phyloP scores from a whole-genome alignment of 106 monocot genomes.

The Allium cepa region DNA sequence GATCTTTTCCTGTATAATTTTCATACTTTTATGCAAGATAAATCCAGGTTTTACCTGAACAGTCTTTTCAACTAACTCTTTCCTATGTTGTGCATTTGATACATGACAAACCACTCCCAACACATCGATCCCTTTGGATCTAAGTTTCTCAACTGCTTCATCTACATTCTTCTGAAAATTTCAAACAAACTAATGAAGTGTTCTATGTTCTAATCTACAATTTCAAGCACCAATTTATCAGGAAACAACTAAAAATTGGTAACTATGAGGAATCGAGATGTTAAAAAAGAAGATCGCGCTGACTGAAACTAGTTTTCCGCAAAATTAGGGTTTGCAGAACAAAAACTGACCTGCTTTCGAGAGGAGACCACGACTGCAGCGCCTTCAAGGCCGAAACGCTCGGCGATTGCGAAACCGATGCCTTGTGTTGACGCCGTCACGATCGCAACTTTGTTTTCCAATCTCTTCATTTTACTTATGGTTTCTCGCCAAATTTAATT shows the following conservation, averaged over 20 bases:
- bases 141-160: constrained; percentile 71
- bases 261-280: no score
- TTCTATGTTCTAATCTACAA: neutral
- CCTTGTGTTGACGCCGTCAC: constrained; percentile 96
- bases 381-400: constrained; percentile 83
- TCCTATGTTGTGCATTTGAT: constrained; percentile 35
- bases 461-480: constrained; percentile 23
- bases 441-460: constrained; percentile 83
- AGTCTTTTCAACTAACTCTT: constrained; percentile 29
- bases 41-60: neutral
- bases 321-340: neutral
- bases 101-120: constrained; percentile 89
- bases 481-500: neutral
- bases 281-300: no score
- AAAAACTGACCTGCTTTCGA: constrained; percentile 56
- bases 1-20: neutral
- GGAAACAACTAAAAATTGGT: neutral
- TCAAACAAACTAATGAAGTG: neutral
- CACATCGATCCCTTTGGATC: constrained; percentile 60
- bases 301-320: no score
- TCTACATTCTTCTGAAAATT: constrained; percentile 56
- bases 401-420: constrained; percentile 81
- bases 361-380: constrained; percentile 90
- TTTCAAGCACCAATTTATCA: no score
- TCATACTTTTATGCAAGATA: neutral